A percentile compares a stretch with the other conserved stretches of the same genome.
phyloP scores from a whole-genome alignment of 306 rosid species.

The Pyrus pyrifolia region DNA sequence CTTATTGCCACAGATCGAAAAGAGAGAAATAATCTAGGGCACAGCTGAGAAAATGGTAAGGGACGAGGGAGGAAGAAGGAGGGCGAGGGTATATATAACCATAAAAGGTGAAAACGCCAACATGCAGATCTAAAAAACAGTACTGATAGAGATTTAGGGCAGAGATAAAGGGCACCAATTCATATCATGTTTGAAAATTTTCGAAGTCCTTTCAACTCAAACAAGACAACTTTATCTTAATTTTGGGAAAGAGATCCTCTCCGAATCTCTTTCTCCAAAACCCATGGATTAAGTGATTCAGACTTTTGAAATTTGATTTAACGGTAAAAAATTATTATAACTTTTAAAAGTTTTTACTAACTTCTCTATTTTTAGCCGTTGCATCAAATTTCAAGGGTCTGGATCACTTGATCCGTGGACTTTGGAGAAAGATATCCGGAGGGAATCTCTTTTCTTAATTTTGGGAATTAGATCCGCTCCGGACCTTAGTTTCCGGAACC shows the following conservation, averaged over 20 bases:
- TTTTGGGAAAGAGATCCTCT: too few relatives aligned
- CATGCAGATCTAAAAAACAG: slow-evolving; percentile 36
- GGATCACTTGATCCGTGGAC: too few relatives aligned
- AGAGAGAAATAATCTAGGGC: background rate
- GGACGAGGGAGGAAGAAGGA: slow-evolving; percentile 21
- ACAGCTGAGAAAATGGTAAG: background rate
- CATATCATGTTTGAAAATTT: slow-evolving; percentile 24
- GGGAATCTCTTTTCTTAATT: too few relatives aligned
- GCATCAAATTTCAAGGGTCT: too few relatives aligned
- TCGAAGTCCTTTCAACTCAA: slow-evolving; percentile 17
- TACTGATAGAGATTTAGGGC: slow-evolving; percentile 28
- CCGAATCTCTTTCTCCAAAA: too few relatives aligned
- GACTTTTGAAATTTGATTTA: too few relatives aligned
- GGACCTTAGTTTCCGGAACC: too few relatives aligned
- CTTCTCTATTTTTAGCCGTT: too few relatives aligned
- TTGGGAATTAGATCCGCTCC: too few relatives aligned
- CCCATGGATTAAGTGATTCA: rapidly evolving
- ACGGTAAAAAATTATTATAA: too few relatives aligned
- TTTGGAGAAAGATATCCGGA: too few relatives aligned
- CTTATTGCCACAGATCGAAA: background rate
- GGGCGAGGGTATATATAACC: background rate
- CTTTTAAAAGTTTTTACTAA: too few relatives aligned
- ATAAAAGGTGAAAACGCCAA: slow-evolving; percentile 11
- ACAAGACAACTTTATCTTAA: slow-evolving; percentile 15
- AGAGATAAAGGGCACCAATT: slow-evolving; percentile 1